These are phyloP conservation scores for Citrus inodora DNA, from an alignment of 345 rosid species.

Conservation along the genomic window DNA sequence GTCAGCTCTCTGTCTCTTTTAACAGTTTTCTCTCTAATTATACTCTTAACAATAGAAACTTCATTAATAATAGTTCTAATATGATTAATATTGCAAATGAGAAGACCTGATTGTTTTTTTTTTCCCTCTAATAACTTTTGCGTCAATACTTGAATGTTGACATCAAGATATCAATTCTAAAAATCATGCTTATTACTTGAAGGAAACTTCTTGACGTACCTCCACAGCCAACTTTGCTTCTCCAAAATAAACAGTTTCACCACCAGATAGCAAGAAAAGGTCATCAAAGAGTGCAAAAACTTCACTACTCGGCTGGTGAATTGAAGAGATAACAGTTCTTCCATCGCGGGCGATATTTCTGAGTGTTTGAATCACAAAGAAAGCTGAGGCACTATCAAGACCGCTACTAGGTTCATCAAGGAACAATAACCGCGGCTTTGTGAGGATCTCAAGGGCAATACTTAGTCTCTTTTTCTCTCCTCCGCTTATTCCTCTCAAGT, in stretches of 20 bases:
- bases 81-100: too few species aligned
- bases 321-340: slow-evolving; percentile 56
- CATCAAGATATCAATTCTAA: background rate
- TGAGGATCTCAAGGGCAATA: slow-evolving; percentile 68
- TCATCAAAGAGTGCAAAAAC: slow-evolving; percentile 76
- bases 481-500: slow-evolving; percentile 73
- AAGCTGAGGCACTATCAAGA: slow-evolving; percentile 77
- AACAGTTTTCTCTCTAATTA: too few species aligned
- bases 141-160: background rate
- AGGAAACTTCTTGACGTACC: slow-evolving; percentile 25
- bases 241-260: slow-evolving; percentile 69
- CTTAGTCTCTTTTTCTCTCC: slow-evolving; percentile 78
- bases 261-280: slow-evolving; percentile 63
- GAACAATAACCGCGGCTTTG: slow-evolving; percentile 54
- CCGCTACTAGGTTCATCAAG: slow-evolving; percentile 81
- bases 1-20: too few species aligned
- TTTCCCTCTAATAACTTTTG: too few species aligned
- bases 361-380: slow-evolving; percentile 58
- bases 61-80: too few species aligned
- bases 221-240: slow-evolving; percentile 62
- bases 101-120: too few species aligned
- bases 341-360: slow-evolving; percentile 63
- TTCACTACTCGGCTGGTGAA: slow-evolving; percentile 83
- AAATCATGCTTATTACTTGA: background rate
- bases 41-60: too few species aligned